Conservation (phyloP, 345 rosid genomes). For the Camelina hispida region DNA sequence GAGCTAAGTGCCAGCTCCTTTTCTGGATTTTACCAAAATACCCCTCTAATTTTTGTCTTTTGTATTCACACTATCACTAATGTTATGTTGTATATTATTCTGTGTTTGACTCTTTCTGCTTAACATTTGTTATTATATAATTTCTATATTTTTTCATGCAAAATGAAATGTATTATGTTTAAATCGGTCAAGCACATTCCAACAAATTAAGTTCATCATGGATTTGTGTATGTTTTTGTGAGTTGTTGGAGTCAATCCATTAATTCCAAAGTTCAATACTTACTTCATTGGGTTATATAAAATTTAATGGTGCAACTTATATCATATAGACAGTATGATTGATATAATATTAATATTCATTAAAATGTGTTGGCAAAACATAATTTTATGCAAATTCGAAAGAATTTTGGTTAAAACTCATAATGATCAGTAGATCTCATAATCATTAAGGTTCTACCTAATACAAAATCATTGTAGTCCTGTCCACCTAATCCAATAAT, state of each 20-base stretch:
- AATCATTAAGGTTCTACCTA: conserved; percentile 11
- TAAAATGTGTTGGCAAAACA: too few species aligned
- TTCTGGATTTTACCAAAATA: neutral
- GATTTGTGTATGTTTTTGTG: neutral
- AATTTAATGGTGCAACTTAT: neutral
- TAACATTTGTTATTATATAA: neutral
- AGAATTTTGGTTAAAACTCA: neutral
- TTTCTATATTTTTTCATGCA: conserved; percentile 15
- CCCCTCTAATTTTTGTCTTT: conserved; percentile 28
- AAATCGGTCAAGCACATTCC: neutral
- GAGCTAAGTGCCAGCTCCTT: conserved; percentile 25
- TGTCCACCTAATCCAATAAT: conserved; percentile 18
- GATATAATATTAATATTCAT: too few species aligned
- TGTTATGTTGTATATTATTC: neutral
- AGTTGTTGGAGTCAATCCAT: neutral
- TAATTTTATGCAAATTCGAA: too few species aligned
- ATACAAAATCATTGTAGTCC: conserved; percentile 18
- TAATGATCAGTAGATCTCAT: neutral
- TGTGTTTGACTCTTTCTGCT: neutral
- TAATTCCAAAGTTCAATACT: neutral
- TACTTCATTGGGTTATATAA: neutral
- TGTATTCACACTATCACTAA: neutral
- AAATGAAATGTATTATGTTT: neutral
- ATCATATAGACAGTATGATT: neutral
- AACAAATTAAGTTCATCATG: neutral